Conservation (phyloP, 1,139 yeast species). For the Nakaseomyces nivariensis region DNA sequence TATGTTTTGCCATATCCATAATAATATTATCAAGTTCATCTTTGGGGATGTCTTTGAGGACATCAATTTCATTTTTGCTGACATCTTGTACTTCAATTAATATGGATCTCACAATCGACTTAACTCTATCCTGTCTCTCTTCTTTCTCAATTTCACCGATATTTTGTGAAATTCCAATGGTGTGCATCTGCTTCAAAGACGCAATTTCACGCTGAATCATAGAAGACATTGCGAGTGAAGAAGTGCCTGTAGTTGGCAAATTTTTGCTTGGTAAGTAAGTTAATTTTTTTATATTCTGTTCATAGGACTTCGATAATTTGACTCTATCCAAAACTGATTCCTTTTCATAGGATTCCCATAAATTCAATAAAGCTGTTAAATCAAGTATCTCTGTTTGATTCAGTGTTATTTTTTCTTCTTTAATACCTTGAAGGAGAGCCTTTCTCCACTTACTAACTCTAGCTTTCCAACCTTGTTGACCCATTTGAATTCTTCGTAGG, state of each 20-base stretch:
- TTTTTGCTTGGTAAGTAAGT: conserved; percentile 15
- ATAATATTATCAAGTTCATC: conserved; percentile 25
- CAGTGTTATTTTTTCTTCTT: conserved; percentile 22
- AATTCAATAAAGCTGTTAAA: conserved; percentile 16
- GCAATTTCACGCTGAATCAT: conserved; percentile 29
- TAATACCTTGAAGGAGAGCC: conserved; percentile 23
- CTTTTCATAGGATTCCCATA: conserved; percentile 24
- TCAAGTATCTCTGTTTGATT: conserved; percentile 26
- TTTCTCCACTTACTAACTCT: conserved; percentile 27
- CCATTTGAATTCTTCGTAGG: conserved; percentile 25
- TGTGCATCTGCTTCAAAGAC: conserved; percentile 21
- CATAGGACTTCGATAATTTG: conserved; percentile 18
- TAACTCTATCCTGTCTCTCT: conserved; percentile 17
- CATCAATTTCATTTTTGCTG: conserved; percentile 17
- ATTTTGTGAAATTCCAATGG: conserved; percentile 1
- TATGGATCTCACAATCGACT: conserved; percentile 24
- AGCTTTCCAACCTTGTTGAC: conserved; percentile 27
- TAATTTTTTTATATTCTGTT: conserved; percentile 19
- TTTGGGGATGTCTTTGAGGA: conserved; percentile 15
- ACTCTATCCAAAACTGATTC: conserved; percentile 11
- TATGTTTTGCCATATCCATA: conserved; percentile 29
- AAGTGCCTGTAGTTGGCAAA: conserved; percentile 5
- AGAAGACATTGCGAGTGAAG: conserved; percentile 26
- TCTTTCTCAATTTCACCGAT: conserved; percentile 1
- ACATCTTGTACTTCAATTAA: conserved; percentile 19